A percentile compares a stretch with the other conserved stretches of the same genome.
Conservation (phyloP, 257 asterid species). For the Solanum megistacrolobum region DNA sequence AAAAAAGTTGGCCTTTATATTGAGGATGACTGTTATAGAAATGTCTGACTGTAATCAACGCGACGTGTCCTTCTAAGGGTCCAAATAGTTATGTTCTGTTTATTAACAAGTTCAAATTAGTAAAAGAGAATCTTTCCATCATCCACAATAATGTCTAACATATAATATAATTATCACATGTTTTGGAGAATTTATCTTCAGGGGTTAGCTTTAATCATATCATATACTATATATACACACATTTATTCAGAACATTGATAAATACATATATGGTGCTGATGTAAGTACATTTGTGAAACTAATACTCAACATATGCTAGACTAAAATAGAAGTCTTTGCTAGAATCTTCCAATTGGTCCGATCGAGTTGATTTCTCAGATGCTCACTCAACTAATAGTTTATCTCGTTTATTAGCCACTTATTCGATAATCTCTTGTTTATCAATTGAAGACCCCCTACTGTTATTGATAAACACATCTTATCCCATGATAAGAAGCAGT, state of each 20-base stretch:
- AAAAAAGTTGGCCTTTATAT: neutral
- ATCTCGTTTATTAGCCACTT: too few relatives aligned
- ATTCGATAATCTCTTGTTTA: too few relatives aligned
- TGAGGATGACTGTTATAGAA: neutral
- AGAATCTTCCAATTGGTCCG: neutral
- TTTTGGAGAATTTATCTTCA: neutral
- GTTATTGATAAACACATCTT: too few relatives aligned
- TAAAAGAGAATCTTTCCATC: neutral
- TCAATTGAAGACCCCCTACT: too few relatives aligned
- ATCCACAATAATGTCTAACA: neutral
- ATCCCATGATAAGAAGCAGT: too few relatives aligned
- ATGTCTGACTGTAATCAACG: neutral
- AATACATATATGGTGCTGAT: neutral
- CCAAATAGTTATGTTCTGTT: neutral
- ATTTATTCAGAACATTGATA: neutral
- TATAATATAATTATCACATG: neutral
- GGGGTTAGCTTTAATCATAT: neutral
- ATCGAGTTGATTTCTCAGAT: neutral
- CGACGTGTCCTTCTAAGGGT: neutral
- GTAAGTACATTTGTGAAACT: neutral
- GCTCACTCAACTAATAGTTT: neutral
- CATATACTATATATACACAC: neutral
- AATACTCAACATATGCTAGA: neutral
- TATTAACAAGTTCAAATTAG: neutral
- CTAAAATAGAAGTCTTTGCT: neutral